A percentile compares a stretch with the other conserved stretches of the same genome.
These are phyloP conservation scores for Chaetomiaceae sp. DNA, from an alignment of 2,329 filamentous ascomycete species.

Conservation along the genomic window DNA sequence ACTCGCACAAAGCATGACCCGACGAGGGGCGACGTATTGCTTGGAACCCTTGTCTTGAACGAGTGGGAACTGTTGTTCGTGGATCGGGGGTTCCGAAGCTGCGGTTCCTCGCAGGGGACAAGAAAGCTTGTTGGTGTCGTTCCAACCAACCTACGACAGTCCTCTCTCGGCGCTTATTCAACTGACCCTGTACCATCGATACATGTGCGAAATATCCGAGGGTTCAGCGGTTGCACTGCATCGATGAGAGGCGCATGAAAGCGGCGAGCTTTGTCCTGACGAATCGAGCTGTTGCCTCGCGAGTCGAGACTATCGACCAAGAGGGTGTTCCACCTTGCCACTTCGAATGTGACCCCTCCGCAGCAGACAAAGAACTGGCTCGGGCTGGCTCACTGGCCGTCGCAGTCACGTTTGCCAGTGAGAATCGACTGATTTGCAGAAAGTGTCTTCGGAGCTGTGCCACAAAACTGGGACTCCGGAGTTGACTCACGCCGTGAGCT, in stretches of 20 bases:
- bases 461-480: slow-evolving; percentile 3
- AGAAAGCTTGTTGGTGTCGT: too few species aligned
- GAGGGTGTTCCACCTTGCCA: neutral
- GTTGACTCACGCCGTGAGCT: slow-evolving; percentile 23
- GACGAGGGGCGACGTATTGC: neutral
- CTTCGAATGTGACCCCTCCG: neutral
- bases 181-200: too few species aligned
- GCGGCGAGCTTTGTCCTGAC: neutral
- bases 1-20: too few species aligned
- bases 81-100: too few species aligned
- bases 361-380: slow-evolving; percentile 5
- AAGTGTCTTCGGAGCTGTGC: neutral
- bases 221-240: too few species aligned
- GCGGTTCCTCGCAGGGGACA: too few species aligned
- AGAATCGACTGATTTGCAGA: neutral
- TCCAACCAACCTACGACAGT: too few species aligned
- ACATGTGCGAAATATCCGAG: too few species aligned
- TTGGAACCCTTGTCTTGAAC: neutral
- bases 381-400: too few species aligned
- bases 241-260: neutral
- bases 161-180: too few species aligned
- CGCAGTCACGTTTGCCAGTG: neutral
- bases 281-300: neutral
- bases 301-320: too few species aligned
- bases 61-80: neutral